A percentile compares a stretch with the other conserved stretches of the same genome.
Evolutionary conservation across 352 stramenopile genomes (phyloP).

Genomic region (Phytophthora niederhauseri): DNA sequence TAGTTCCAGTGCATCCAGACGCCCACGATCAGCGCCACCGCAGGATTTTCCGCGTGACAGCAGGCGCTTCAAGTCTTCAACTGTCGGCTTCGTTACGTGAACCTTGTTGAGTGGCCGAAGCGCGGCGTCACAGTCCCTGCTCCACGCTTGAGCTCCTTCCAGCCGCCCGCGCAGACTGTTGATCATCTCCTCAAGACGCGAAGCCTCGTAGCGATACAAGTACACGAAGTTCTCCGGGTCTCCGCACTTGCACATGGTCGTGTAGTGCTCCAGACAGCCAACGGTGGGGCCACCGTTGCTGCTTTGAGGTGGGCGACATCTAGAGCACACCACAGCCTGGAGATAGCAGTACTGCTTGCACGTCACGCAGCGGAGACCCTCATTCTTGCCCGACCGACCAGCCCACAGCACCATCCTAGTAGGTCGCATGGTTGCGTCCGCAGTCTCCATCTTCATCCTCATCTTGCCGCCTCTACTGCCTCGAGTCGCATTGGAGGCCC

Average conservation of each 20-base stretch:
- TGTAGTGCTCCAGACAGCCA: conserved; percentile 78
- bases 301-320: conserved; percentile 58
- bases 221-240: conserved; percentile 61
- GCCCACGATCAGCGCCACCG: conserved; percentile 33
- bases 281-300: conserved; percentile 40
- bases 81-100: conserved; percentile 13
- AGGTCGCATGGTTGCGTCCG: conserved; percentile 38
- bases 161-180: conserved; percentile 41
- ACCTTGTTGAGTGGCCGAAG: conserved; percentile 23
- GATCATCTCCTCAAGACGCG: conserved; percentile 47
- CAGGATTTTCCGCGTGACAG: conserved; percentile 40
- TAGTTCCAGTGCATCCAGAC: conserved; percentile 41
- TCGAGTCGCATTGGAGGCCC: conserved; percentile 17
- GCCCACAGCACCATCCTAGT: conserved; percentile 86
- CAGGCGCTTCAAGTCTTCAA: conserved; percentile 38
- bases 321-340: conserved; percentile 80
- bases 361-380: conserved; percentile 70
- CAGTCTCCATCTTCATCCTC: conserved; percentile 25
- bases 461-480: conserved; percentile 38
- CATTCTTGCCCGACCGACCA: conserved; percentile 73
- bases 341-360: conserved; percentile 91
- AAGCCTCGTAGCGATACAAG: conserved; percentile 56
- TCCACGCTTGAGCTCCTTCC: conserved; percentile 48
- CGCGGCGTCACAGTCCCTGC: conserved; percentile 33
- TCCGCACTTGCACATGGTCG: conserved; percentile 81